These are phyloP conservation scores for Pseudoperonospora humuli DNA, from an alignment of 352 stramenopile species.

Conservation along the genomic window DNA sequence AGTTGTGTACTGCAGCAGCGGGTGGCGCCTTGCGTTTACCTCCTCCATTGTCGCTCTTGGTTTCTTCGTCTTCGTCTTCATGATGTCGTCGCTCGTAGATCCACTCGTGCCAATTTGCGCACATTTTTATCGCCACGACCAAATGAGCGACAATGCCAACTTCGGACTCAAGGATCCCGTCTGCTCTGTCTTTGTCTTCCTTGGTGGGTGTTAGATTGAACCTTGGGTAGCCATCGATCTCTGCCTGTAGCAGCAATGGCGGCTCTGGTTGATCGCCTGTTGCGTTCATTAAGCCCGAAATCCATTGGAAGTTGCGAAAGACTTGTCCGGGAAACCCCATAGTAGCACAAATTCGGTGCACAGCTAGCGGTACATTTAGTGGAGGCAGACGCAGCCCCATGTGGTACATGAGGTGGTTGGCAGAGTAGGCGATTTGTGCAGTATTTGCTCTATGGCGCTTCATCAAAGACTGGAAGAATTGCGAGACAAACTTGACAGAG, in stretches of 20 bases:
- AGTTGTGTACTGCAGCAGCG: conserved; percentile 5
- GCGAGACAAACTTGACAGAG: conserved; percentile 32
- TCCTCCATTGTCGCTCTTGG: conserved; percentile 10
- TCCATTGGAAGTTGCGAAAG: conserved; percentile 62
- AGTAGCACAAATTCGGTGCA: conserved; percentile 39
- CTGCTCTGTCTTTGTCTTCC: conserved; percentile 15
- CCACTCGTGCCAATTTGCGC: conserved; percentile 75
- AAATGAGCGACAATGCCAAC: conserved; percentile 57
- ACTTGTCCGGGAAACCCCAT: conserved; percentile 56
- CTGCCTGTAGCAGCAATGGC: conserved; percentile 27
- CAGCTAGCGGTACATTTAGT: conserved; percentile 55
- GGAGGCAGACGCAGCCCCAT: conserved; percentile 63
- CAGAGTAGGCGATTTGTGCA: conserved; percentile 35
- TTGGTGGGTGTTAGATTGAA: conserved; percentile 13
- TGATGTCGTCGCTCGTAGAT: conserved; percentile 43
- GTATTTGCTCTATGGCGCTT: conserved; percentile 28
- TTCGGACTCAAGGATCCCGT: conserved; percentile 35
- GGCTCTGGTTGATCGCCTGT: conserved; percentile 31
- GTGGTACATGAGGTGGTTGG: conserved; percentile 61
- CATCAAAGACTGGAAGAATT: conserved; percentile 58
- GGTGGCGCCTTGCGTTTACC: conserved; percentile 5
- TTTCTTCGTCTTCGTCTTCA: conserved; percentile 12
- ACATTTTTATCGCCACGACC: conserved; percentile 58
- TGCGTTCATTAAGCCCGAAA: conserved; percentile 44
- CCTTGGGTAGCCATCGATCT: conserved; percentile 6